Evolutionary conservation across 805 yeast species (phyloP).

Genomic region (Saturnispora dispora): DNA sequence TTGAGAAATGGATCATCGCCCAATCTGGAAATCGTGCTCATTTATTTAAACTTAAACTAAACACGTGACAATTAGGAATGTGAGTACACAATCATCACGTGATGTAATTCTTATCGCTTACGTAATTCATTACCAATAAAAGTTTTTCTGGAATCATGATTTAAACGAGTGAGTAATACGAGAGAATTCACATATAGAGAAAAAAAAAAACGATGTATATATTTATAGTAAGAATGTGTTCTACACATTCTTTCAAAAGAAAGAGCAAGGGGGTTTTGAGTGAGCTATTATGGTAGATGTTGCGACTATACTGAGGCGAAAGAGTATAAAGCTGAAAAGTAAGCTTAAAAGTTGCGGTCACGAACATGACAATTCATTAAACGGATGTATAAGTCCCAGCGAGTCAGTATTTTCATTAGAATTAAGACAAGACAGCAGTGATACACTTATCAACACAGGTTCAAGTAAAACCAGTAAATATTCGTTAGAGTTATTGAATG

Average conservation of each 20-base stretch:
- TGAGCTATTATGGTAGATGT: slow-evolving; percentile 7
- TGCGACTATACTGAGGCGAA: slow-evolving; percentile 6
- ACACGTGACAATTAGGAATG: too few relatives aligned
- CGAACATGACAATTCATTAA: neutral
- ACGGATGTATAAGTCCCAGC: neutral
- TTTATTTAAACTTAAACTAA: neutral
- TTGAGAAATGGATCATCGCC: slow-evolving; percentile 6
- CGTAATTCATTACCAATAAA: neutral
- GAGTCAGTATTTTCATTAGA: neutral
- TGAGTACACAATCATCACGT: too few relatives aligned
- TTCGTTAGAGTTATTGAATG: neutral
- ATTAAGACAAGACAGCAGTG: neutral
- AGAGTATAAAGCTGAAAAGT: slow-evolving; percentile 6
- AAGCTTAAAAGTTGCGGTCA: neutral
- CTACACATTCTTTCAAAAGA: too few relatives aligned
- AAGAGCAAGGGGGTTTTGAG: neutral
- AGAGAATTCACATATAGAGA: neutral
- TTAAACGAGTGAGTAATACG: neutral
- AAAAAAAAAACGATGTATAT: neutral
- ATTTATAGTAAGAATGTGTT: neutral
- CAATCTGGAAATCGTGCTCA: neutral
- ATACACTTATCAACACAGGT: neutral
- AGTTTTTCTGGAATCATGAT: neutral
- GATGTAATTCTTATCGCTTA: neutral
- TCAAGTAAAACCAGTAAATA: neutral